Conservation (phyloP, 2,329 filamentous ascomycete species). For the Aspergillus fumigatiaffinis region DNA sequence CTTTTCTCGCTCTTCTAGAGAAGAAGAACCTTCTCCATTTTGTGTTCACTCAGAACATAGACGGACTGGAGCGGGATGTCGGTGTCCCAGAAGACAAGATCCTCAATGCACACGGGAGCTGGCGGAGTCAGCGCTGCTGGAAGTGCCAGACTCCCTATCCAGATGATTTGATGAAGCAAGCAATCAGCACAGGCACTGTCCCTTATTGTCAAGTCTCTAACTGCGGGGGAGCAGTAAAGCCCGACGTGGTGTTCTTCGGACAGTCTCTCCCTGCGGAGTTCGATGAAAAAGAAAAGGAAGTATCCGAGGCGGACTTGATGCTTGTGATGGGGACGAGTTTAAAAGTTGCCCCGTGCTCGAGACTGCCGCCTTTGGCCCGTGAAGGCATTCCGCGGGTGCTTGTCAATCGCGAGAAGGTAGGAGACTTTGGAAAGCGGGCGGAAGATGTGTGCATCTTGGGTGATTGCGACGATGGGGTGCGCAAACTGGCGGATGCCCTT, state of each 20-base stretch:
- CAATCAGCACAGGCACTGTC: constrained; percentile 62
- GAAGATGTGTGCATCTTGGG: constrained; percentile 76
- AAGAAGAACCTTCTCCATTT: constrained; percentile 70
- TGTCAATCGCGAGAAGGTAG: constrained; percentile 75
- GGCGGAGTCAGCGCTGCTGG: constrained; percentile 77
- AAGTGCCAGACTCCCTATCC: constrained; percentile 68
- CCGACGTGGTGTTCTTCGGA: constrained; percentile 84
- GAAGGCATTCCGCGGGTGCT: constrained; percentile 65
- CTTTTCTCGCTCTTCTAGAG: constrained; percentile 72
- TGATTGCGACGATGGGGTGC: constrained; percentile 71
- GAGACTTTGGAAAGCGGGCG: constrained; percentile 63
- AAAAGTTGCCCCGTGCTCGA: constrained; percentile 74
- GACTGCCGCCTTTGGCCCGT: constrained; percentile 59
- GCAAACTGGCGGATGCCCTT: constrained; percentile 65
- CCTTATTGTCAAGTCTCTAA: constrained; percentile 57
- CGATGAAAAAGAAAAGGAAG: constrained; percentile 49
- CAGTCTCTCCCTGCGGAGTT: constrained; percentile 62
- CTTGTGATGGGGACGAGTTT: constrained; percentile 79
- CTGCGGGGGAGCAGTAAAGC: constrained; percentile 74
- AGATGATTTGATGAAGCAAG: constrained; percentile 62
- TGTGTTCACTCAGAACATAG: constrained; percentile 90
- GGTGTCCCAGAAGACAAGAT: constrained; percentile 71
- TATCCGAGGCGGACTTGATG: constrained; percentile 61
- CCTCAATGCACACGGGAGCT: constrained; percentile 82
- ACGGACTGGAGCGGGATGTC: constrained; percentile 77